Conservation (phyloP, 2,329 filamentous ascomycete genomes). For the Meredithiella fracta region DNA sequence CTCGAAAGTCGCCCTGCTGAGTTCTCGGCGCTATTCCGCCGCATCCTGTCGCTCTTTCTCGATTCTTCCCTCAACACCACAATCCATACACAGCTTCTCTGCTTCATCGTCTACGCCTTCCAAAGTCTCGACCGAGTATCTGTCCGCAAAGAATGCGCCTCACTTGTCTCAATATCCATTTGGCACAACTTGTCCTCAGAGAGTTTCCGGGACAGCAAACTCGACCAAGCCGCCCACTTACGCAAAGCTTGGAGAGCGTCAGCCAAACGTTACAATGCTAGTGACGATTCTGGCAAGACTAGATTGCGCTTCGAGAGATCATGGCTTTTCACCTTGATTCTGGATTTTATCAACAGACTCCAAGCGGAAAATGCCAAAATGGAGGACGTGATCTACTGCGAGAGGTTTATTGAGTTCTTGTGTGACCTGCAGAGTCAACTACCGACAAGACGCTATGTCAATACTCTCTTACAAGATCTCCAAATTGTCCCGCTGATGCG, state of each 20-base stretch:
- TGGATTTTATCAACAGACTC: conserved; percentile 65
- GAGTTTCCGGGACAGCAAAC: conserved; percentile 50
- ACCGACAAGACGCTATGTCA: conserved; percentile 85
- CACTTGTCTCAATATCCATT: conserved; percentile 81
- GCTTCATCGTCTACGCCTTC: conserved; percentile 80
- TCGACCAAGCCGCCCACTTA: conserved; percentile 58
- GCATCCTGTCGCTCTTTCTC: conserved; percentile 72
- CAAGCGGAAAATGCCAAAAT: conserved; percentile 38
- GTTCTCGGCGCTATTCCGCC: conserved; percentile 79
- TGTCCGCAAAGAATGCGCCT: conserved; percentile 90
- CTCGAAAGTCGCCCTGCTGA: conserved; percentile 64
- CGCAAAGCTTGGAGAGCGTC: conserved; percentile 84
- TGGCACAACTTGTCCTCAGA: conserved; percentile 88
- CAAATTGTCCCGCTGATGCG: conserved; percentile 64
- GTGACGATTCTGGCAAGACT: conserved; percentile 63
- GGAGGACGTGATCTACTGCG: conserved; percentile 66
- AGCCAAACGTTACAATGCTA: conserved; percentile 70
- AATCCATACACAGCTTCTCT: conserved; percentile 68
- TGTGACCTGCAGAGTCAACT: conserved; percentile 84
- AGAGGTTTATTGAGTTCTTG: conserved; percentile 82
- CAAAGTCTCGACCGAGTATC: conserved; percentile 80
- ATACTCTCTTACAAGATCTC: conserved; percentile 70
- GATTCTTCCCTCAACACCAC: conserved; percentile 48
- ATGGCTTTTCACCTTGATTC: conserved; percentile 74
- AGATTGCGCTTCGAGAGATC: conserved; percentile 78